Evolutionary conservation across 768 basidiomycete genomes (phyloP).

Genomic region (Mrakia frigida): DNA sequence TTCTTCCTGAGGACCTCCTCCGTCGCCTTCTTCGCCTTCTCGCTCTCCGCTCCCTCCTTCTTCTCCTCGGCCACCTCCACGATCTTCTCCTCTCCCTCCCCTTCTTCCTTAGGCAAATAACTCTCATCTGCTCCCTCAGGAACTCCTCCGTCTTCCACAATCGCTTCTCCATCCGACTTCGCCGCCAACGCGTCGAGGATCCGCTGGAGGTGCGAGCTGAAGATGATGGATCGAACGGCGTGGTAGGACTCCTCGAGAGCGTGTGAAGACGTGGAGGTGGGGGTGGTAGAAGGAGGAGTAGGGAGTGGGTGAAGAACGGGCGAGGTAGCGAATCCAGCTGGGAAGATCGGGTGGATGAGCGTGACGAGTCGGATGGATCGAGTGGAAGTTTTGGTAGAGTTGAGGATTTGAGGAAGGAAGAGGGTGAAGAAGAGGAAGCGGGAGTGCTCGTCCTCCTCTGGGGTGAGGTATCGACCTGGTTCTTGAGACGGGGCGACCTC

Average conservation of each 20-base stretch:
- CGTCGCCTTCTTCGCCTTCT: conserved; percentile 1
- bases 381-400: conserved; percentile 16
- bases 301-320: conserved; percentile 17
- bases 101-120: not conserved
- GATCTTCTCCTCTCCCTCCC: not conserved
- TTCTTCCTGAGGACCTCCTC: not conserved
- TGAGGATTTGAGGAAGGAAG: conserved; percentile 32
- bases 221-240: conserved; percentile 30
- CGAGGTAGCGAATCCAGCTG: conserved; percentile 28
- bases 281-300: not conserved
- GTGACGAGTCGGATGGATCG: conserved; percentile 27
- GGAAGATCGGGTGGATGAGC: conserved; percentile 31
- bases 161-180: conserved; percentile 12
- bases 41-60: not conserved
- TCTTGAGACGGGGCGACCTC: not conserved
- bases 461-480: not conserved
- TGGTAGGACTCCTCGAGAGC: conserved; percentile 13
- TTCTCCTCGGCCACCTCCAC: not conserved
- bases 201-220: conserved; percentile 30
- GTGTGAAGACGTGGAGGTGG: not conserved
- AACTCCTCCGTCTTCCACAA: not conserved
- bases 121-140: not conserved
- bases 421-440: conserved; percentile 32
- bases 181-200: conserved; percentile 30
- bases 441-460: conserved; percentile 14